phyloP scores from a whole-genome alignment of 441 rosid species.

The Populus tomentosa region DNA sequence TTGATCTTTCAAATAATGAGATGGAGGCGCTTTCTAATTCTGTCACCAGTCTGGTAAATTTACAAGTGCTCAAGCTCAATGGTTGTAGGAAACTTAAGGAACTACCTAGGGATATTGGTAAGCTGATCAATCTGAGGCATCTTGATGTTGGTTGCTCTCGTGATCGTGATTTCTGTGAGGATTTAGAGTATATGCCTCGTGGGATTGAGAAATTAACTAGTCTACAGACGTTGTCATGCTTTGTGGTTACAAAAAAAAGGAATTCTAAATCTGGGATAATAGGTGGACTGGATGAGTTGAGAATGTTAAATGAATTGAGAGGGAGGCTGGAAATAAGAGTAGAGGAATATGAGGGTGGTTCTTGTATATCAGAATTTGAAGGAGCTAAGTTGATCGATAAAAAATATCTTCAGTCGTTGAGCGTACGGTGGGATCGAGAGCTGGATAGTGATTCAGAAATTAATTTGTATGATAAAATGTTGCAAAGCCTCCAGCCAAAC shows the following conservation, averaged over 20 bases:
- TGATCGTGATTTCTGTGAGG: background rate
- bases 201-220: constrained; percentile 21
- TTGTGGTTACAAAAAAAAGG: background rate
- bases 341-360: background rate
- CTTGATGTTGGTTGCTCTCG: background rate
- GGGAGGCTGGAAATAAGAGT: background rate
- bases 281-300: constrained; percentile 17
- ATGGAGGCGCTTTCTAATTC: background rate
- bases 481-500: constrained; percentile 14
- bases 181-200: constrained; percentile 17
- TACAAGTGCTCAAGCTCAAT: constrained; percentile 5
- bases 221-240: constrained; percentile 10
- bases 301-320: constrained; percentile 16
- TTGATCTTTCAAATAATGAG: background rate
- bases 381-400: constrained; percentile 17
- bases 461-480: background rate
- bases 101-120: constrained; percentile 14
- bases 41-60: background rate
- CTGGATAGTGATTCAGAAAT: background rate
- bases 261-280: background rate
- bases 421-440: background rate
- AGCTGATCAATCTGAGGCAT: constrained; percentile 16
- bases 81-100: background rate
- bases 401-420: constrained; percentile 7
- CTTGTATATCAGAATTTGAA: background rate